These are phyloP conservation scores for Dactylellina parvicollis DNA, from an alignment of 2,329 filamentous ascomycete genomes.

Conservation along the genomic window DNA sequence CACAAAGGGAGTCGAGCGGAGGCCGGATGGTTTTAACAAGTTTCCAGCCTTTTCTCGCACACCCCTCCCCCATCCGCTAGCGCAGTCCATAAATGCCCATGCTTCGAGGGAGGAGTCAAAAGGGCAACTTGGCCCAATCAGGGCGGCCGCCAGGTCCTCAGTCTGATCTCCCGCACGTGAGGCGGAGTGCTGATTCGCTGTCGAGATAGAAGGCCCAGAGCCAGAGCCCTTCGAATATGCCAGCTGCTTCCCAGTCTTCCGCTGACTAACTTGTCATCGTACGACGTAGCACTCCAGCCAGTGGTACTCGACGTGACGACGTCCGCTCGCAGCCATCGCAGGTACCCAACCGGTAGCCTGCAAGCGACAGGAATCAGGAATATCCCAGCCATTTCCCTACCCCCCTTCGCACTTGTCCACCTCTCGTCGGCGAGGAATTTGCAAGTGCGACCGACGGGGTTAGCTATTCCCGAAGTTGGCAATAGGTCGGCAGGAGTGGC, in stretches of 20 bases:
- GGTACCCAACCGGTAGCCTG: conserved; percentile 34
- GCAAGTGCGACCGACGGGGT: conserved; percentile 9
- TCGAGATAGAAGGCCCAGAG: too few species aligned
- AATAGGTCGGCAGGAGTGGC: conserved; percentile 38
- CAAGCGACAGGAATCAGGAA: conserved; percentile 25
- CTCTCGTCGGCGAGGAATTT: conserved; percentile 29
- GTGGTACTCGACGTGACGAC: conserved; percentile 21
- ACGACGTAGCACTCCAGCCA: conserved; percentile 13
- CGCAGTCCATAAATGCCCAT: neutral
- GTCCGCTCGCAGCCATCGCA: conserved; percentile 16
- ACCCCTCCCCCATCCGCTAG: conserved; percentile 10
- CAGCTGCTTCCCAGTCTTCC: conserved; percentile 32
- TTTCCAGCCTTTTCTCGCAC: conserved; percentile 38
- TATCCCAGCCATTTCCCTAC: conserved; percentile 1
- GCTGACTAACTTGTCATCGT: conserved; percentile 28
- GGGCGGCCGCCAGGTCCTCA: conserved; percentile 1
- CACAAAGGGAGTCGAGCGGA: conserved; percentile 29
- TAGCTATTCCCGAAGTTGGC: conserved; percentile 16
- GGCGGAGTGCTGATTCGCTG: conserved; percentile 53
- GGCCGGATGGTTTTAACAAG: conserved; percentile 33
- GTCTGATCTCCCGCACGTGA: conserved; percentile 52
- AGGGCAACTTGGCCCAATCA: conserved; percentile 35
- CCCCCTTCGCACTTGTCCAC: neutral
- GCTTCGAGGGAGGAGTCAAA: conserved; percentile 41
- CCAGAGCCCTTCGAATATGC: conserved; percentile 39